Evolutionary conservation across 2,329 filamentous ascomycete genomes (phyloP).

Genomic region (Ophiostoma perfectum): DNA sequence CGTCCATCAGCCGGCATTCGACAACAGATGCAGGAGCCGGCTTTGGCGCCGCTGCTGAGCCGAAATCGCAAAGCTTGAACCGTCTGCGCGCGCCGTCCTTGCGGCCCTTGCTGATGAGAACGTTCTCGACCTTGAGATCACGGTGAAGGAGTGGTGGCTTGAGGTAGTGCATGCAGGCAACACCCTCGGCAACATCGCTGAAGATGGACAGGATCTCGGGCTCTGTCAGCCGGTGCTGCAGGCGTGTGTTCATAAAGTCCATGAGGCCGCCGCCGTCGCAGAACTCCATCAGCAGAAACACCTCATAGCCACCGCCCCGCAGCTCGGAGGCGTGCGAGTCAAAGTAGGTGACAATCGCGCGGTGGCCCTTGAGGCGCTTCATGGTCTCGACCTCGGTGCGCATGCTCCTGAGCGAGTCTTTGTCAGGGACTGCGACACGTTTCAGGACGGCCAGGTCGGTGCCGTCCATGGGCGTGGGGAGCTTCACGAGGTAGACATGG

Average conservation of each 20-base stretch:
- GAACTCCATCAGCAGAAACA: constrained; percentile 97
- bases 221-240: constrained; percentile 94
- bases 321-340: constrained; percentile 96
- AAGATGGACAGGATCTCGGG: constrained; percentile 98
- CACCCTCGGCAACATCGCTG: constrained; percentile 88
- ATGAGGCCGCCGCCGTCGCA: constrained; percentile 93
- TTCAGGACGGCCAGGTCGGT: constrained; percentile 83
- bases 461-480: constrained; percentile 70
- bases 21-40: constrained; percentile 79
- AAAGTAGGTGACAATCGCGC: constrained; percentile 94
- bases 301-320: constrained; percentile 89
- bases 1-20: constrained; percentile 88
- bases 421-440: constrained; percentile 92
- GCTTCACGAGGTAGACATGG: constrained; percentile 92
- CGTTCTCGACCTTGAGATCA: constrained; percentile 96
- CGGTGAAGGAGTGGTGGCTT: constrained; percentile 87
- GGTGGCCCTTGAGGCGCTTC: constrained; percentile 97
- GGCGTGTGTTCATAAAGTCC: constrained; percentile 98
- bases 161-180: constrained; percentile 98
- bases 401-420: constrained; percentile 91
- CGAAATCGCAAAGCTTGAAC: constrained; percentile 98
- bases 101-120: constrained; percentile 65
- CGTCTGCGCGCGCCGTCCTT: constrained; percentile 52
- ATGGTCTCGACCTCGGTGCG: constrained; percentile 98
- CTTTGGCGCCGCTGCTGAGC: constrained; percentile 77